phyloP scores from a whole-genome alignment of 2,329 filamentous ascomycete species.

The Botrytis paeoniae region DNA sequence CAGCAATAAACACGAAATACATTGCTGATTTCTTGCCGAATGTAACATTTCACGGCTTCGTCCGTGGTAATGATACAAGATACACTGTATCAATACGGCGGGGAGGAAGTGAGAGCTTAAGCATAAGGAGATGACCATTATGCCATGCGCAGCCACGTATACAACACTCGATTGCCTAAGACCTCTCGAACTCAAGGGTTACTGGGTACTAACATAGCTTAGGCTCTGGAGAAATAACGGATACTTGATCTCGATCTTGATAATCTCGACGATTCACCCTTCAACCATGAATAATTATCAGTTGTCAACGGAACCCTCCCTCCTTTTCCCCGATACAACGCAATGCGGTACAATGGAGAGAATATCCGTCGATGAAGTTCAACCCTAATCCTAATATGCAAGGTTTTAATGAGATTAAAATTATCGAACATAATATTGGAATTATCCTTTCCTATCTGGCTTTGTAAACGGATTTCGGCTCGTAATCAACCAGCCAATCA shows the following conservation, averaged over 20 bases:
- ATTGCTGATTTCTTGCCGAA: neutral
- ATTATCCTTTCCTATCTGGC: neutral
- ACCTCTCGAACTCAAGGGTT: neutral
- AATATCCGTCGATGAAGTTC: neutral
- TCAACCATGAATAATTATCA: neutral
- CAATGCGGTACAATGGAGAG: neutral
- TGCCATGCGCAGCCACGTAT: slow-evolving; percentile 18
- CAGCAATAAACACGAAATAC: neutral
- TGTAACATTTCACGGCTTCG: slow-evolving; percentile 3
- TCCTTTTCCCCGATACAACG: neutral
- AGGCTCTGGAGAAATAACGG: neutral
- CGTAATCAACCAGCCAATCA: neutral
- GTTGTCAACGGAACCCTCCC: neutral
- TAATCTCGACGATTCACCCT: neutral
- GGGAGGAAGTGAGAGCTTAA: slow-evolving; percentile 1
- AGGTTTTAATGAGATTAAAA: neutral
- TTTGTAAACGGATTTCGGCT: neutral
- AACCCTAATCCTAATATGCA: neutral
- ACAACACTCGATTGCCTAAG: neutral
- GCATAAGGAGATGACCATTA: neutral
- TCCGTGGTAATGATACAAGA: neutral
- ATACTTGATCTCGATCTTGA: neutral
- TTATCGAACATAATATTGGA: neutral
- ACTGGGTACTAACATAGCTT: neutral
- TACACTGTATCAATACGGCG: slow-evolving; percentile 2